Evolutionary conservation across 768 basidiomycete species (phyloP).

Genomic region (Lyophyllum semitale): DNA sequence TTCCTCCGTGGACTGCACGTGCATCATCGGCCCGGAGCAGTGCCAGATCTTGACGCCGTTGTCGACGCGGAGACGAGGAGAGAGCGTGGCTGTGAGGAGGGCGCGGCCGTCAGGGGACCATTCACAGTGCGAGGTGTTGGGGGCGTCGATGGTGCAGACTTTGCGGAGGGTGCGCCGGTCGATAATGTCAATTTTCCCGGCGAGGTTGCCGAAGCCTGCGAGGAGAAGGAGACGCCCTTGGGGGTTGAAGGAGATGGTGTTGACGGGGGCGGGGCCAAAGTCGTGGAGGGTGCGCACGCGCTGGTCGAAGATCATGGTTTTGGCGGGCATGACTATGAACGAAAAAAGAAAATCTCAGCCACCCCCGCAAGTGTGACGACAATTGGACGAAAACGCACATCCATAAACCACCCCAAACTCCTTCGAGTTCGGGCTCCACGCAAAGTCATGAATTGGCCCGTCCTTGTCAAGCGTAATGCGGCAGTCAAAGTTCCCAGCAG

Average conservation of each 20-base stretch:
- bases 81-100: constrained; percentile 93
- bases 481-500: constrained; percentile 93
- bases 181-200: constrained; percentile 90
- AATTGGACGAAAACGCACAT: constrained; percentile 60
- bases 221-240: constrained; percentile 87
- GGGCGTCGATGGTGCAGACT: constrained; percentile 79
- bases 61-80: constrained; percentile 92
- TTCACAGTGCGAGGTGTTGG: constrained; percentile 92
- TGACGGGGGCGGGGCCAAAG: constrained; percentile 87
- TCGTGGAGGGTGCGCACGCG: constrained; percentile 87
- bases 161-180: constrained; percentile 87
- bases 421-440: constrained; percentile 95
- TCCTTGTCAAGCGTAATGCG: constrained; percentile 90
- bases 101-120: constrained; percentile 95
- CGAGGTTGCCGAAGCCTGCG: constrained; percentile 96
- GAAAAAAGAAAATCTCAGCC: constrained; percentile 5
- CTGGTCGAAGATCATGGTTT: constrained; percentile 88
- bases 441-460: constrained; percentile 94
- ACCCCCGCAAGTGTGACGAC: not conserved
- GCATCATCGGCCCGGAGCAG: constrained; percentile 84
- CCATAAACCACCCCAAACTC: constrained; percentile 98
- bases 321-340: constrained; percentile 87
- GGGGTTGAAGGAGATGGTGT: constrained; percentile 93
- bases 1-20: constrained; percentile 82
- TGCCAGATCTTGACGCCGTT: constrained; percentile 98